Evolutionary conservation across 2,329 filamentous ascomycete genomes (phyloP), one percentile per base, ranked within the genome.

Genomic region (Fusarium goolgardi): DNA sequence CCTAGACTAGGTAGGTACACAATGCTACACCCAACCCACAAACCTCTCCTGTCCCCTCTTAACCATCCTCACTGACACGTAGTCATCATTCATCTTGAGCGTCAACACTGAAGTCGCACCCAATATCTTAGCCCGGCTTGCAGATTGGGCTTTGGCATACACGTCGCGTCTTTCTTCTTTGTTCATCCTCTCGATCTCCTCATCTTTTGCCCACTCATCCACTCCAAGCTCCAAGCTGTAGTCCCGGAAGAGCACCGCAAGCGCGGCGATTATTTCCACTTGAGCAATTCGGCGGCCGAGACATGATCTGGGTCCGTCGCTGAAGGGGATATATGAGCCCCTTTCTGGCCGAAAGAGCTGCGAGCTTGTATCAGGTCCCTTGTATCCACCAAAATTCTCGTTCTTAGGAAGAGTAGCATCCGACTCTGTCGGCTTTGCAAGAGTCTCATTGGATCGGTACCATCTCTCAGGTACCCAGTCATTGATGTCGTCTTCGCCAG

Each of bases 391-490:
- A 61, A 86, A 84, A 52, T 88, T 85, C 55, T 86, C 86, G 4
- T 81, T 76, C 18, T 78, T 78, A 52, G 25, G n/a, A 40, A 13
- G 20, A 25, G n/a, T 31, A 31, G 54, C 52, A 15, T 55, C 64
- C 31, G 43, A 55, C 25, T 65, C 65, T 65, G 31, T 67, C 8
- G 71, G 55, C 15, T 39, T 55, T 29, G 25, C 35, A 51, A 70
- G 72, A 12, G 70, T 10, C 15, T 29, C 6, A 15, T 29, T 29
- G 32, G 34, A 73, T 23, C 81, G 78, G 65, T 92, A 86, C 92
- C 92, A 94, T 43, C 92, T 85, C 76, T 92, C 89, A 0, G 92
- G 91, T 47, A 88, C 81, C 77, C 89, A 95, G 59, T 91, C 86
- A 54, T 90, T 82, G 2, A 92, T 78, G 70, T 94, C 91, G 50